Evolutionary conservation across 441 rosid species (phyloP).

Genomic region (Mallotus repandus): DNA sequence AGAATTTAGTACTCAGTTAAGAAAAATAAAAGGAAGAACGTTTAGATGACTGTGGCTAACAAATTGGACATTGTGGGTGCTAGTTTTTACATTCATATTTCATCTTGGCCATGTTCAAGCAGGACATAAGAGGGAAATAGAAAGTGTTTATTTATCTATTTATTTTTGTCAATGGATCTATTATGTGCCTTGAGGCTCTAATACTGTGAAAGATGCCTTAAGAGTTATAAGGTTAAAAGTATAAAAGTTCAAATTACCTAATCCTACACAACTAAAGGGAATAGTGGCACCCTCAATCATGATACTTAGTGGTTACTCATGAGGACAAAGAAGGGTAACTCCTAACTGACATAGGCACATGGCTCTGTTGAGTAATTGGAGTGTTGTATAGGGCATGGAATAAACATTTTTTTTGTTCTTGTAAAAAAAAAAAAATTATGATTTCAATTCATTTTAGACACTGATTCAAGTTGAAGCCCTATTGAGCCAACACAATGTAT

Average conservation of each 20-base stretch:
- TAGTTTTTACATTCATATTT: background rate
- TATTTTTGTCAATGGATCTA: slow-evolving; percentile 1
- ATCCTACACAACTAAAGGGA: slow-evolving; percentile 6
- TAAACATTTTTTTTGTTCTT: slow-evolving; percentile 7
- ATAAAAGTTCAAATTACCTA: background rate
- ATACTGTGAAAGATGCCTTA: background rate
- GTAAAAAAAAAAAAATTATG: slow-evolving; percentile 4
- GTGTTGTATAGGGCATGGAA: slow-evolving; percentile 26
- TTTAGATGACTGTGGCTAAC: background rate
- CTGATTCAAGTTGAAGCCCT: slow-evolving; percentile 27
- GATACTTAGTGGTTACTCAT: slow-evolving; percentile 20
- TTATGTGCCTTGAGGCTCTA: slow-evolving; percentile 15
- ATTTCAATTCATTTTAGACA: slow-evolving; percentile 18
- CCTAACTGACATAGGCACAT: slow-evolving; percentile 37
- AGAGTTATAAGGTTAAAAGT: background rate
- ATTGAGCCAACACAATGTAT: slow-evolving; percentile 14
- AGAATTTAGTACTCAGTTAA: slow-evolving; percentile 12
- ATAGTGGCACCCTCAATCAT: slow-evolving; percentile 10
- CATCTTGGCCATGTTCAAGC: background rate
- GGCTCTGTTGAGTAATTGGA: slow-evolving; percentile 32
- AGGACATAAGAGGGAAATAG: background rate
- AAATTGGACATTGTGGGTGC: background rate
- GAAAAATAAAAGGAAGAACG: background rate
- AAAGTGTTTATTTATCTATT: background rate
- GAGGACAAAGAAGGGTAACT: slow-evolving; percentile 28